These are phyloP conservation scores for Conringia planisiliqua DNA, from an alignment of 345 rosid species.

Conservation along the genomic window DNA sequence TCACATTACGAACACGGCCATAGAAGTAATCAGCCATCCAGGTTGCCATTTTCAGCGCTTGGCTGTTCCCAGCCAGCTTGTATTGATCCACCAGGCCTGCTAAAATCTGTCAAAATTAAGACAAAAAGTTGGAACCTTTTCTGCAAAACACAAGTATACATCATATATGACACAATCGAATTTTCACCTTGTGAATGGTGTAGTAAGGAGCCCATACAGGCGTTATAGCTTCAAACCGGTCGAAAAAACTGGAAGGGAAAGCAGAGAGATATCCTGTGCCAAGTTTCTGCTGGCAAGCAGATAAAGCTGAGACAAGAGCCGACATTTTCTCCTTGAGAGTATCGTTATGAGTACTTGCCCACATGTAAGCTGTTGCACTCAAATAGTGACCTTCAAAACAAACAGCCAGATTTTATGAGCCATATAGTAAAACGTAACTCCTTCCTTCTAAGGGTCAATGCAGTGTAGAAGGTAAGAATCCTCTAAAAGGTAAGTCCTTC, in stretches of 20 bases:
- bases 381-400: slow-evolving; percentile 77
- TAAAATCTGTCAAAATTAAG: slow-evolving; percentile 54
- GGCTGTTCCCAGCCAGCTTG: slow-evolving; percentile 54
- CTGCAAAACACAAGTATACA: not conserved
- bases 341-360: slow-evolving; percentile 83
- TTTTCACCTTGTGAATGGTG: slow-evolving; percentile 82
- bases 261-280: slow-evolving; percentile 93
- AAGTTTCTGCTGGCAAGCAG: slow-evolving; percentile 64
- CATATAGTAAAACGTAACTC: not conserved
- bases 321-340: slow-evolving; percentile 72
- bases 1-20: slow-evolving; percentile 76
- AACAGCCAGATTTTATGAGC: not conserved
- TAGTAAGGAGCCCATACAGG: slow-evolving; percentile 99
- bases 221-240: slow-evolving; percentile 71
- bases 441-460: not conserved
- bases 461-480: not conserved
- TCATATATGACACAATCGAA: no score
- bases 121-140: slow-evolving; percentile 8
- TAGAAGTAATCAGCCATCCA: slow-evolving; percentile 92
- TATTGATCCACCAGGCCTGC: slow-evolving; percentile 90
- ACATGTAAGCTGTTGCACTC: slow-evolving; percentile 91
- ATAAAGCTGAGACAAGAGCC: slow-evolving; percentile 60
- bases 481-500: not conserved
- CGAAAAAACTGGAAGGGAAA: slow-evolving; percentile 74
- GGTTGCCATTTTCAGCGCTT: slow-evolving; percentile 65